Percentiles rank a stretch among this genome's conserved stretches.
Evolutionary conservation across 176 grass and related monocot genomes (phyloP).

Genomic region (Thalia dealbata): DNA sequence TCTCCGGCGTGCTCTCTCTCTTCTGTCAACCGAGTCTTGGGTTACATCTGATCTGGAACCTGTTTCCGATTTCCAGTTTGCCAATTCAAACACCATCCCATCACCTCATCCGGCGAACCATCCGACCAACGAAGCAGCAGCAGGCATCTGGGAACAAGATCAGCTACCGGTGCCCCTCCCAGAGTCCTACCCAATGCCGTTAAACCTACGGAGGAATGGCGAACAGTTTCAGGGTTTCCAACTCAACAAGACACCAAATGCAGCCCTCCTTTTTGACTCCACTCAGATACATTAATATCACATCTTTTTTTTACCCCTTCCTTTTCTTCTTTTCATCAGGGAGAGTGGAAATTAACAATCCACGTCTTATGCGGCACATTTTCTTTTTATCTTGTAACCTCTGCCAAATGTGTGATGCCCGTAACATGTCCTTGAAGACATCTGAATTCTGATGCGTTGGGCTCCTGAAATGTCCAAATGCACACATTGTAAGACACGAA

Average conservation of each 20-base stretch:
- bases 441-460: too few relatives aligned
- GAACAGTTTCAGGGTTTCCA: conserved; percentile 33
- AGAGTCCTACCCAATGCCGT: background rate
- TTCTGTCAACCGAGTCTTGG: conserved; percentile 70
- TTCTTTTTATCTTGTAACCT: background rate
- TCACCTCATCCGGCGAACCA: background rate
- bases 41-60: conserved; percentile 10
- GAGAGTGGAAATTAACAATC: too few relatives aligned
- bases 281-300: conserved; percentile 18
- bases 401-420: background rate
- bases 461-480: too few relatives aligned
- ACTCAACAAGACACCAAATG: conserved; percentile 18
- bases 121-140: background rate
- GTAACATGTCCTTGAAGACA: too few relatives aligned
- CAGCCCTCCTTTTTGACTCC: conserved; percentile 28
- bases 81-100: background rate
- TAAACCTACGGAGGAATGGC: conserved; percentile 15
- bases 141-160: conserved; percentile 18
- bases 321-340: too few relatives aligned
- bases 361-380: background rate
- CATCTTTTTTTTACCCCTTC: too few relatives aligned
- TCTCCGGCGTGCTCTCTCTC: conserved; percentile 98
- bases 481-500: too few relatives aligned
- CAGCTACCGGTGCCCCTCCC: background rate
- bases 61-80: conserved; percentile 22